Percentiles rank a stretch among this genome's conserved stretches.
These are phyloP conservation scores for Ogataea neopini DNA, from an alignment of 805 yeast genomes.

Conservation along the genomic window DNA sequence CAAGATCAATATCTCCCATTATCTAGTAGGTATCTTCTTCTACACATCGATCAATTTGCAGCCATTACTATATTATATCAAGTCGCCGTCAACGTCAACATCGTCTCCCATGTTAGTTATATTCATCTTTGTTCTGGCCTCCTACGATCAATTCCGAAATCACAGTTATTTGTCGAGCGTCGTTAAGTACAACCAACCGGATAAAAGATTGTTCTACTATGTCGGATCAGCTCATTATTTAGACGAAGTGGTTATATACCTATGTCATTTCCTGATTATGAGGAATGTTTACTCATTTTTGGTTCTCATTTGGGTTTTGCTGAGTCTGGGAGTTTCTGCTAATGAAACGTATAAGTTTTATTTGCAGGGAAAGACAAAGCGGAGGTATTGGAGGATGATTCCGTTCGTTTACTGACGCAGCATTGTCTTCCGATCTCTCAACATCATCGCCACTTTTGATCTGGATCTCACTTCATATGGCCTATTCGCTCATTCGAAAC, in stretches of 20 bases:
- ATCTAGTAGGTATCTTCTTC: constrained; percentile 61
- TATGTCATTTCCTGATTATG: constrained; percentile 28
- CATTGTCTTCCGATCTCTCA: too few species aligned
- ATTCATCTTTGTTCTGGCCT: constrained; percentile 35
- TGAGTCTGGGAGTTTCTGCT: constrained; percentile 58
- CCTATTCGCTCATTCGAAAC: too few species aligned
- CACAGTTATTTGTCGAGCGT: constrained; percentile 52
- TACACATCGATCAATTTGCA: constrained; percentile 50
- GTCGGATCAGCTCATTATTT: constrained; percentile 68
- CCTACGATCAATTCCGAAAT: constrained; percentile 49
- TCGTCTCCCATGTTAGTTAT: not conserved
- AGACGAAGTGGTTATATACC: constrained; percentile 62
- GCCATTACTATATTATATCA: constrained; percentile 20
- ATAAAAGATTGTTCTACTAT: constrained; percentile 46
- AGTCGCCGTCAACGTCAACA: not conserved
- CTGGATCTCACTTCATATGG: too few species aligned
- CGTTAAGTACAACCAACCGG: constrained; percentile 59
- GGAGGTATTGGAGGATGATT: constrained; percentile 26
- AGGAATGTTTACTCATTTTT: constrained; percentile 23
- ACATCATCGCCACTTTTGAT: too few species aligned
- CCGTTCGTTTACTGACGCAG: constrained; percentile 27
- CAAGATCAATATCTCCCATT: constrained; percentile 66
- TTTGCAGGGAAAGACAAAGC: constrained; percentile 16
- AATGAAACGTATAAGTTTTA: constrained; percentile 53
- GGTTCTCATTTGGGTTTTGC: constrained; percentile 39